phyloP scores from a whole-genome alignment of 805 yeast species.

The Pichia paraexigua region DNA sequence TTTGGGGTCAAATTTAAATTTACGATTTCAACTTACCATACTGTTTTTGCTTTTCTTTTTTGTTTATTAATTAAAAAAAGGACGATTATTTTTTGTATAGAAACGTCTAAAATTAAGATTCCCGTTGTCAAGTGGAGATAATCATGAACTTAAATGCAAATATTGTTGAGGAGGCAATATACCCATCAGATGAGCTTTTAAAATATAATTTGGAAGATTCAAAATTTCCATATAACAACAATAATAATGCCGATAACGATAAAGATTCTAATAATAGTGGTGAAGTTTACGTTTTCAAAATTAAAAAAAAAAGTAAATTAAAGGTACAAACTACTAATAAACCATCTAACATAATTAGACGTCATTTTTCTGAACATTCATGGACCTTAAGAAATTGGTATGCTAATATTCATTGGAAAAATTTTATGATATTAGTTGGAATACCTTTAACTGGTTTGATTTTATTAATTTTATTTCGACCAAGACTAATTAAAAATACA shows the following conservation, averaged over 20 bases:
- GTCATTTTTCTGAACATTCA: slow-evolving; percentile 64
- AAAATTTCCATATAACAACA: background rate
- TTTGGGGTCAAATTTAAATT: background rate
- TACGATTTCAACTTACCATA: background rate
- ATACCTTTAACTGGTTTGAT: slow-evolving; percentile 39
- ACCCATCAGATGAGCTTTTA: slow-evolving; percentile 24
- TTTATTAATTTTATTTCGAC: slow-evolving; percentile 2
- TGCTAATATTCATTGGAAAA: slow-evolving; percentile 69
- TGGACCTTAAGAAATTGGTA: slow-evolving; percentile 70
- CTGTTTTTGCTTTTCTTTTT: background rate
- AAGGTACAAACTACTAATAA: slow-evolving; percentile 18
- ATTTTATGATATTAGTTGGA: slow-evolving; percentile 45
- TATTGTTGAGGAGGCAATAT: slow-evolving; percentile 23
- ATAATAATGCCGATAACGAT: background rate
- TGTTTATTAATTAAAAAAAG: background rate
- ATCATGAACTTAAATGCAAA: slow-evolving; percentile 5
- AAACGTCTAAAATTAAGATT: background rate
- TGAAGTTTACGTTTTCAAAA: slow-evolving; percentile 6
- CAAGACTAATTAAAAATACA: slow-evolving; percentile 26
- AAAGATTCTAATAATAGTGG: background rate
- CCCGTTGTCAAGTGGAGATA: background rate
- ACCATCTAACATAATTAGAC: slow-evolving; percentile 14
- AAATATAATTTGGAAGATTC: slow-evolving; percentile 12
- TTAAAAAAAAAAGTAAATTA: slow-evolving; percentile 27
- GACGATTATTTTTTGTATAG: background rate